Base-by-base conservation (phyloP, 805 yeast species). In the Hermanozyma aechmeae region DNA sequence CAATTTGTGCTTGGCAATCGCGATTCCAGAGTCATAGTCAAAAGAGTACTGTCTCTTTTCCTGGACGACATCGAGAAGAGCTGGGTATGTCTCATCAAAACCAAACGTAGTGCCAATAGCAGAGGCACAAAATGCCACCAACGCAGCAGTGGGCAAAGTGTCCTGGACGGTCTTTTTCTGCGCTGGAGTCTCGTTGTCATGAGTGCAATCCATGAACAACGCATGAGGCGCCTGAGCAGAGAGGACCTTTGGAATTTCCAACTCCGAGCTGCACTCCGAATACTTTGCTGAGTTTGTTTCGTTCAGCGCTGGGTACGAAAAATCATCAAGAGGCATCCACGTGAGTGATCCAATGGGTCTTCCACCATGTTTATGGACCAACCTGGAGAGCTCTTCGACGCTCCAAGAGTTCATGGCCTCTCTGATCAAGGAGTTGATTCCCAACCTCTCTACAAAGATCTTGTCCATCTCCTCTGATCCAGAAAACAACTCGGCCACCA, bases 391-490 rank as follows among this genome's bases (percentile, higher is more conserved):
- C 48, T 89, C 97, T 22, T 72, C 77, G 9, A 82, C 92, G 9
- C 80, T 76, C 77, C 92, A 79, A 2, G 96, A 92, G 58, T 86
- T 96, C 95, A 92, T 89, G 1, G 97, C 97, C 50, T 89, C 98
- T 48, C 98, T 73, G 31, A 89, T 81, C 40, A 92, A 65, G 4
- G 95, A 79, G 23, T 85, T 80, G 32, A 92, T 79, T 12, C 95
- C 96, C 25, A 92, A 67, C 41, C 93, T 66, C 54, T 89, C 95
- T 10, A 89, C 96, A 50, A 82, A 89, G 13, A 89, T 61, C 45
- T 81, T 79, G 58, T 89, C 98, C 73, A 83, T 70, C 13, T 74
- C 81, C 50, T 87, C 96, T 11, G 93, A 82, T 9, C 98, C 98
- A 3, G 93, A 73, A 53, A 89, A 89, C 23, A 89, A 64, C 51